Evolutionary conservation across 345 rosid genomes (phyloP).

Genomic region (Arabis alpina): DNA sequence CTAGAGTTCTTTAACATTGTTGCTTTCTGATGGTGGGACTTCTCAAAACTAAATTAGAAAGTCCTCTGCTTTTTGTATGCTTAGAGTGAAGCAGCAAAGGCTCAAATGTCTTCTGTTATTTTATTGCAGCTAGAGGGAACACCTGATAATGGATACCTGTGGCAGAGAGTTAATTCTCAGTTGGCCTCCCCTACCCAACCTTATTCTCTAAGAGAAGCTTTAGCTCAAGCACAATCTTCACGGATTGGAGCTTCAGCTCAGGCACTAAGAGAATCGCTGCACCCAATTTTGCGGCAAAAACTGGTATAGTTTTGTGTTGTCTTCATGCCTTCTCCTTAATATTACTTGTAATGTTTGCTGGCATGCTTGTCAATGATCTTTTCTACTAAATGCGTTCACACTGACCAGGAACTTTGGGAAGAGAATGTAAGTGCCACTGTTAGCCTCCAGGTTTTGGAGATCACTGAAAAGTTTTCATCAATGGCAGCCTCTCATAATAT

Average conservation of each 20-base stretch:
- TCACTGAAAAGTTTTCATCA: slow-evolving; percentile 78
- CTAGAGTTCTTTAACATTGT: not conserved
- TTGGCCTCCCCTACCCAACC: slow-evolving; percentile 98
- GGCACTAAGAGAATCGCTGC: slow-evolving; percentile 95
- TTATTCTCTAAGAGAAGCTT: slow-evolving; percentile 96
- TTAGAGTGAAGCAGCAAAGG: not conserved
- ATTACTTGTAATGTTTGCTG: slow-evolving; percentile 18
- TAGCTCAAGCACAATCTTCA: slow-evolving; percentile 97
- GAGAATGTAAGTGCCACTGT: slow-evolving; percentile 98
- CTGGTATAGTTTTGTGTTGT: slow-evolving; percentile 55
- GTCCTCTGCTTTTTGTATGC: slow-evolving; percentile 20
- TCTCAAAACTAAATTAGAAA: slow-evolving; percentile 27
- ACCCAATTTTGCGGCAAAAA: slow-evolving; percentile 93
- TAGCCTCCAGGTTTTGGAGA: slow-evolving; percentile 97
- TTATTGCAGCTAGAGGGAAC: slow-evolving; percentile 85
- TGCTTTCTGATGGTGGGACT: slow-evolving; percentile 24
- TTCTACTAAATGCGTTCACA: slow-evolving; percentile 29
- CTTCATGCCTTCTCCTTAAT: slow-evolving; percentile 20
- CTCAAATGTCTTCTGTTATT: slow-evolving; percentile 34
- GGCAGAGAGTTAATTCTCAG: slow-evolving; percentile 99
- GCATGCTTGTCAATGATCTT: slow-evolving; percentile 24
- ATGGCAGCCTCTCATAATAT: slow-evolving; percentile 91
- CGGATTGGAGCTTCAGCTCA: slow-evolving; percentile 99
- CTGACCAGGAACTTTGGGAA: slow-evolving; percentile 97
- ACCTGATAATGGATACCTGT: slow-evolving; percentile 86